Base-by-base conservation (phyloP, 495 filamentous ascomycete genomes). In the Clohesyomyces aquaticus region DNA sequence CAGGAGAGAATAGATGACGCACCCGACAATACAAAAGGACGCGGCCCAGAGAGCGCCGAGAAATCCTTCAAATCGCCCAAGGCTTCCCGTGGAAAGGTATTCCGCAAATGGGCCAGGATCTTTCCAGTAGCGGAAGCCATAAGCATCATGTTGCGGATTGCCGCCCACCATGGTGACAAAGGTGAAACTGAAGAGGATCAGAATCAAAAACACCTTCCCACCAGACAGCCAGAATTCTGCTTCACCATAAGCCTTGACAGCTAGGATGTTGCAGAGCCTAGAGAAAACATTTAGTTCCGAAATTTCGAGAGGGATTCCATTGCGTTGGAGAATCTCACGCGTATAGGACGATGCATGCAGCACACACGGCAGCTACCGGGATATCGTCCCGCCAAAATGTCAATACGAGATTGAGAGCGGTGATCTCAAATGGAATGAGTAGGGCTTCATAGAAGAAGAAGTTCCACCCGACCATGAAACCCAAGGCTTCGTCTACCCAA, bases 401-500 rank as follows among this genome's bases (percentile, higher is more conserved):
- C 1, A 82, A 68, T 14, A 84, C 78, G 2, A 81, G 65, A 54
- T 77, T 80, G 25, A 83, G 63, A 0, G 82, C 82, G 4, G 77
- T 74, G 51, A 83, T 83, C 57, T 85, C 81, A 58, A 80, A 83
- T 0, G 81, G 81, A 49, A 85, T 82, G 1, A 81, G 71, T 21
- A 82, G 61, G 25, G 79, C 80, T 73, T 80, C 74, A 66, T 86
- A 87, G 53, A 88, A 71, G 50, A 65, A 69, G 55, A 69, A 65
- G 57, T 65, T 67, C 65, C 65, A 67, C 6, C 80, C 86, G 22
- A 82, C 82, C 65, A 82, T 82, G 61, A 87, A 85, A 26, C 86
- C 85, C 49, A 86, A 79, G 38, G 83, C 78, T 25, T 88, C 77
- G 56, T 82, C 80, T 12, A 81, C 78, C 77, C 77, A 82, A 16